Evolutionary conservation across 345 rosid species (phyloP).

Genomic region (Schrenkiella parvula): DNA sequence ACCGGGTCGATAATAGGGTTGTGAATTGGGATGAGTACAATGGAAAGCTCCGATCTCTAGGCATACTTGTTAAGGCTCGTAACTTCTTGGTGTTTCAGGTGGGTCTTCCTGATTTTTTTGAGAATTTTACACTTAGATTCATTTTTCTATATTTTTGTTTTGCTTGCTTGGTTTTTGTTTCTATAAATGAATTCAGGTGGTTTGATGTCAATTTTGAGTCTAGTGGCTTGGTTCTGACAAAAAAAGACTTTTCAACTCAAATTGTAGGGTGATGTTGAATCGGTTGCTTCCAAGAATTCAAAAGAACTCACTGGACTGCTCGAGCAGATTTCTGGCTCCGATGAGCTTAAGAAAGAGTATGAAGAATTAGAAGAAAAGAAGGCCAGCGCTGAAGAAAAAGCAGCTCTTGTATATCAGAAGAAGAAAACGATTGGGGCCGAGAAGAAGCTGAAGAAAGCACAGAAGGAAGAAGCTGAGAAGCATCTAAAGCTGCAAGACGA

Average conservation of each 20-base stretch:
- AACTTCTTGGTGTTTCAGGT: slow-evolving; percentile 99
- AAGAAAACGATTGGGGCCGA: slow-evolving; percentile 75
- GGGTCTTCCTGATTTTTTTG: not conserved
- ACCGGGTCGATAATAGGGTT: slow-evolving; percentile 64
- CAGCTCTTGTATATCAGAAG: slow-evolving; percentile 74
- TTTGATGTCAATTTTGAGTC: not conserved
- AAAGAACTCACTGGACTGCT: slow-evolving; percentile 86
- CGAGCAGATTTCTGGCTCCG: slow-evolving; percentile 97
- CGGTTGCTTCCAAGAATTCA: slow-evolving; percentile 94
- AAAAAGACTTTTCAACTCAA: not conserved
- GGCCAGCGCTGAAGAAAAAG: slow-evolving; percentile 78
- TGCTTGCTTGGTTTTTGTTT: not conserved
- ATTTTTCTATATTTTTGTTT: not conserved
- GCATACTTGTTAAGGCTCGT: slow-evolving; percentile 95
- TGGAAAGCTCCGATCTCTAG: slow-evolving; percentile 63
- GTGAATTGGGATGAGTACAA: slow-evolving; percentile 93
- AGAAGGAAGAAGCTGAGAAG: slow-evolving; percentile 98
- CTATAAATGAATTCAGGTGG: not conserved
- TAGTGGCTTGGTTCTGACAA: not conserved
- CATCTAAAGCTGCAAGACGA: slow-evolving; percentile 80
- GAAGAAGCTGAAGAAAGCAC: slow-evolving; percentile 97
- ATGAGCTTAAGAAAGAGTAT: slow-evolving; percentile 86
- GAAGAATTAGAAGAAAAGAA: slow-evolving; percentile 77
- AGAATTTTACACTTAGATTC: not conserved
- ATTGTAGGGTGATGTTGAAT: slow-evolving; percentile 95